Evolutionary conservation across 75 land plant species (phyloP), one percentile per base, ranked within the genome.

Genomic region (Pinus taeda): DNA sequence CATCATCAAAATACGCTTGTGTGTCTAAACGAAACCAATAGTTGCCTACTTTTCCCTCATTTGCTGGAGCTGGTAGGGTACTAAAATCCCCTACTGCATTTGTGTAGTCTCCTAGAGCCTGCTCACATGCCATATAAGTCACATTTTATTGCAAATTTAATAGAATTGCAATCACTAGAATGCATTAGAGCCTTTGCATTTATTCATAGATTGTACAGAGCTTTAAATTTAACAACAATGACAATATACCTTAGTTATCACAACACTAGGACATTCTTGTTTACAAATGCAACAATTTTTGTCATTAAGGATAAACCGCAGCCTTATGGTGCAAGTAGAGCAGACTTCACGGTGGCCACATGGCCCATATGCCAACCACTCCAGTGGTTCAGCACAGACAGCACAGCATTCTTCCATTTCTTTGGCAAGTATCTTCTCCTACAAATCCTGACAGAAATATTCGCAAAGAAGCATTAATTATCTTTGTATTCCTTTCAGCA

Each of bases 261-360:
- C 95, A 18, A 97, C 90, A 76, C 73, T 61, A 45, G 87, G 62
- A 71, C 87, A 92, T 14, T 92, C 93, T 77, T 88, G 85, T 78
- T 97, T 95, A 84, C 98, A 97, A 71, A 97, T 92, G 79, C 99
- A 97, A 62, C 98, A 97, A 15, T 90, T 85, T 59, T 85, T 86
- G 83, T 97, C 99, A n/a, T 84, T 79, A 75, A 93, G 88, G 75
- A 95, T 85, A 82, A 97, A 92, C 5, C 99, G 89, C 61, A 97
- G 83, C 72, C 98, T 83, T 61, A 85, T 88, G 53, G 89, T 92
- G 85, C 99, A 97, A 49, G 91, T 93, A 21, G 93, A 92, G 79
- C 98, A 97, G 15, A 97, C 98, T 30, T 97, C 99, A 57, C 87
- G 88, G 74, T 97, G 99, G 33, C 98, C 99, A 78, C 99, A 95